Percentiles rank a stretch among this genome's conserved stretches.
These are phyloP conservation scores for Ambrosiella cleistominuta DNA, from an alignment of 2,329 filamentous ascomycete genomes.

Conservation along the genomic window DNA sequence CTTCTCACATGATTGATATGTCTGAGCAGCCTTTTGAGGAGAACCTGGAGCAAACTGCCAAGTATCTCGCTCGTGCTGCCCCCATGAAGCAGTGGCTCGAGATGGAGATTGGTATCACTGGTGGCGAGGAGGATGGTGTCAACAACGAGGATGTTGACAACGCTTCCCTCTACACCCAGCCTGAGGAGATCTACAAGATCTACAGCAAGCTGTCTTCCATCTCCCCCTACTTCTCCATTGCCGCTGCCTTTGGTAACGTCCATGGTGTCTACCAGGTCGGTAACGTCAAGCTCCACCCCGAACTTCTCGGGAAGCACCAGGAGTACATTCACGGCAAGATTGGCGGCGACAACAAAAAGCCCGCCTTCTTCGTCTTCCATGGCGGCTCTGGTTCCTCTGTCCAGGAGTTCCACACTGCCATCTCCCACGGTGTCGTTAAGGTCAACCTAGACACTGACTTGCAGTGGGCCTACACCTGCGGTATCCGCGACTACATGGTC, in stretches of 20 bases:
- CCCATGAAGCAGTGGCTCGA: slow-evolving; percentile 99
- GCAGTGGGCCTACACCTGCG: slow-evolving; percentile 82
- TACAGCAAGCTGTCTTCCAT: slow-evolving; percentile 71
- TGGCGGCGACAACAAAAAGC: slow-evolving; percentile 54
- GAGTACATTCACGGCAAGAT: slow-evolving; percentile 71
- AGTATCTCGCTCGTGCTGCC: slow-evolving; percentile 83
- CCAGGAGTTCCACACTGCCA: slow-evolving; percentile 77
- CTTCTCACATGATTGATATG: slow-evolving; percentile 92
- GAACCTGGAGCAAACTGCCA: slow-evolving; percentile 83
- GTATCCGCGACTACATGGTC: slow-evolving; percentile 86
- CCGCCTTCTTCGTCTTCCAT: slow-evolving; percentile 97
- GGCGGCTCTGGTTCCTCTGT: slow-evolving; percentile 85
- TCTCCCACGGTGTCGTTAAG: slow-evolving; percentile 91
- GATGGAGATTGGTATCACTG: slow-evolving; percentile 81
- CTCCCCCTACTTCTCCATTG: slow-evolving; percentile 93
- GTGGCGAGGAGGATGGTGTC: slow-evolving; percentile 87
- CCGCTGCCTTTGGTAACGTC: slow-evolving; percentile 95
- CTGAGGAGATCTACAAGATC: slow-evolving; percentile 86
- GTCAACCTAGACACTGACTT: slow-evolving; percentile 98
- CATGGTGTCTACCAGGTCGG: slow-evolving; percentile 96
- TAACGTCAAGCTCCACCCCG: slow-evolving; percentile 92
- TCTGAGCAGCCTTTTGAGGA: slow-evolving; percentile 78
- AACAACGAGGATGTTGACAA: slow-evolving; percentile 98
- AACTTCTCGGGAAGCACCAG: slow-evolving; percentile 95
- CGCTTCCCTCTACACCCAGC: slow-evolving; percentile 90